Evolutionary conservation across 2,329 filamentous ascomycete species (phyloP), one percentile per base, ranked within the genome.

Genomic region (Emmonsia crescens): DNA sequence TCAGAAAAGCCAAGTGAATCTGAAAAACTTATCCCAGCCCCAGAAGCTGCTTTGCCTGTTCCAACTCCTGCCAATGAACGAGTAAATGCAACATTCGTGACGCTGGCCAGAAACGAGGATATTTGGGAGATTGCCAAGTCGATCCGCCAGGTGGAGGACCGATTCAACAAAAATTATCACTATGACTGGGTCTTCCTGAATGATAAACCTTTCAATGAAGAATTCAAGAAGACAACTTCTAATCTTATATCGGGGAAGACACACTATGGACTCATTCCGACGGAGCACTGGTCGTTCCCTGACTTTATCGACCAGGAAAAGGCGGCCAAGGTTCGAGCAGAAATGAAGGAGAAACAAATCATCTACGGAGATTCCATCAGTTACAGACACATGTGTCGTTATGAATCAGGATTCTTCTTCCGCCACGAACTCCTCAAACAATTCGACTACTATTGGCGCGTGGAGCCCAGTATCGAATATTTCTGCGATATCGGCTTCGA

Each of bases 131-230:
- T 99, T 72, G 89, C 91, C 64, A 86, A 91, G 71, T 96, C 92
- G 14, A 99, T 99, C 72, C 90, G 94, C 61, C 90, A 96, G 72
- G 86, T 99, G 61, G 94, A 99, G 78, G 94, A 99, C 76, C 89
- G 94, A 72, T 99, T 99, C 85, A 99, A 99, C 80, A 85, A 86
- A 71, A 89, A 93, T 70, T 97, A 89, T 80, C 87, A 96, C 80
- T 99, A 99, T 78, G 93, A 97, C 74, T 99, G 95, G 95, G 93
- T 99, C 60, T 99, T 99, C 79, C 80, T 99, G 64, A 99, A 99
- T 77, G 94, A 99, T 74, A 85, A 92, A 74, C 89, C 91, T 0
- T 99, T 99, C 71, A 89, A 96, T 72, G 89, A 89, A 2, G 86
- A 85, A 10, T 99, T 99, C 82, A 97, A 92, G 77, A 93, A 91